Base-by-base conservation (phyloP, 108 stramenopile species). In the Nitzschia palea region DNA sequence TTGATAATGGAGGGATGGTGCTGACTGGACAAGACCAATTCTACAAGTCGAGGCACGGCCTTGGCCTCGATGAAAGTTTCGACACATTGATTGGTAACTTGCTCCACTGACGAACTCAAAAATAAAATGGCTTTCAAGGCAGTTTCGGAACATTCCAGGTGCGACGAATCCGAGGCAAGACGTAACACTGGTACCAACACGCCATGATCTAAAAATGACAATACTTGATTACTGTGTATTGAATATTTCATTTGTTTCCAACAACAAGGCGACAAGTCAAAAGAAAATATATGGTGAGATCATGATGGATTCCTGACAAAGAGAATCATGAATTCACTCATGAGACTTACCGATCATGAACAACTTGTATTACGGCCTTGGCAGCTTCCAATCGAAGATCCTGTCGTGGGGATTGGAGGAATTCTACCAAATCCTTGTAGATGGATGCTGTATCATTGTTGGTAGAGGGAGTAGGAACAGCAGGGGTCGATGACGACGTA, bases 1-100 rank as follows among this genome's bases (percentile, higher is more conserved):
- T 94, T 88, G 47, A 91, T 80, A 20, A 77, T 59, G 44, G 81
- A 62, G 50, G 62, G 71, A 70, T 81, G 86, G 9, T 29, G 28
- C 5, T 69, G 63, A 27, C 51, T 47, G 12, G 6, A 44, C 35
- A 93, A 68, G 9, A 82, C 79, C 47, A 93, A 72, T 63, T 93
- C 91, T 8, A 87, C 43, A 62, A 89, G 60, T 32, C 91, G 72
- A 6, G 65, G 58, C 2, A 89, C 65, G 10, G 81, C 78, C 18
- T 75, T 62, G 32, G 43, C 52, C 22, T 88, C 78, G 9, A 88
- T 26, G 29, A 86, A 71, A 44, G 82, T 69, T 20, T 84, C 67
- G 25, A 88, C 73, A 44, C 80, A 81, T 44, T 82, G 80, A 60
- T 78, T 77, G 0, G 65, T 64, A 1, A 45, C 56, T 34, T 74